Evolutionary conservation across 1,284 basidiomycete species (phyloP), one percentile per base, ranked within the genome.

Genomic region (Sporisorium graminicola): DNA sequence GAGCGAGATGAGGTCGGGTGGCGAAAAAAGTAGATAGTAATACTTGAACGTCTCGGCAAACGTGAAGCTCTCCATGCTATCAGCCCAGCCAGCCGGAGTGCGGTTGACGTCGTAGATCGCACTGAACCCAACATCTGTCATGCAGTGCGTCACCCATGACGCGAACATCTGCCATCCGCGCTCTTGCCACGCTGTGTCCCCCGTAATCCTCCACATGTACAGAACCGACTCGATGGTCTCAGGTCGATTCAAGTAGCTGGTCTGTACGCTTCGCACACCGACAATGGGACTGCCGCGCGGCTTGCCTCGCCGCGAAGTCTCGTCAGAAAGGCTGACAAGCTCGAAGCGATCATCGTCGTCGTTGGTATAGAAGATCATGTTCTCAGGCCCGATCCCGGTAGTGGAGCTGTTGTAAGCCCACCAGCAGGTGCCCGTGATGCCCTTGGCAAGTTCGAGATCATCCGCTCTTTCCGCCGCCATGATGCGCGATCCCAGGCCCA

Each of bases 121-220:
- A 24, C 87, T 84, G 55, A 88, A 86, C 1, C 87, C 88, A 5
- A 77, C 83, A 1, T 81, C 80, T 13, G 86, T 86, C 59, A 87
- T 82, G 35, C 81, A 74, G 56, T 86, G 82, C 61, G 86, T 85
- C 59, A 88, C 87, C 89, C 89, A 90, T 10, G 86, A 86, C 6
- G 86, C 86, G 63, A 90, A 90, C 89, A 90, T 90, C 71, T 88
- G 86, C 89, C 89, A 90, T 4, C 89, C 89, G 43, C 87, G 86
- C 61, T 89, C 89, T 67, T 81, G 74, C 89, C 89, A 90, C 63
- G 86, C 86, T 7, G 82, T 80, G 80, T 90, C 88, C 22, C 89
- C 89, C 0, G 89, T 90, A 27, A 89, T 77, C 46, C 89, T 86
- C 82, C 87, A 90, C 88, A 88, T 88, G 79, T 84, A 86, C 66